Percentiles rank a stretch among this genome's conserved stretches.
These are phyloP conservation scores for Pachyrhizus erosus DNA, from an alignment of 306 rosid genomes.

Conservation along the genomic window DNA sequence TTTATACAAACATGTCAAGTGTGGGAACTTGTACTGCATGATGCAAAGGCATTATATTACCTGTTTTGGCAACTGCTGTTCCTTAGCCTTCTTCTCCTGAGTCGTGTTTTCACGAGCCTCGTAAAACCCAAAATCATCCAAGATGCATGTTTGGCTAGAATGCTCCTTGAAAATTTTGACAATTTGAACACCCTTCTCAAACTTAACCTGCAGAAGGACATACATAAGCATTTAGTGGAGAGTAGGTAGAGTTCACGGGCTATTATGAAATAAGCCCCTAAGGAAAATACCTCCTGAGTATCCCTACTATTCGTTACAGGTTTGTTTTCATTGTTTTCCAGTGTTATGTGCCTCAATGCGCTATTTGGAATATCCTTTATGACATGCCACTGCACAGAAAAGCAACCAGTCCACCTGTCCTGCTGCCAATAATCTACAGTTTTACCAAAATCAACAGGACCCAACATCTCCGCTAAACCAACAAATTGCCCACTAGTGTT, in stretches of 20 bases:
- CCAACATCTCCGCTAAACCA: conserved; percentile 65
- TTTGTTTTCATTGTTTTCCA: conserved; percentile 64
- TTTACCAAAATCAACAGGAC: conserved; percentile 57
- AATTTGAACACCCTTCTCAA: conserved; percentile 52
- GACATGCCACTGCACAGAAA: conserved; percentile 64
- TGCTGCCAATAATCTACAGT: conserved; percentile 60
- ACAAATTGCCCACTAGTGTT: conserved; percentile 66
- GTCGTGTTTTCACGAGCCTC: conserved; percentile 50
- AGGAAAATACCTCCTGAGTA: conserved; percentile 61
- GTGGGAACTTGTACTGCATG: neutral
- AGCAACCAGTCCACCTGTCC: conserved; percentile 71
- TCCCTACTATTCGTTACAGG: conserved; percentile 68
- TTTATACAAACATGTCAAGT: conserved; percentile 10
- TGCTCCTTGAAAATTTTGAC: conserved; percentile 55
- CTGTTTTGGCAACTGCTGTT: conserved; percentile 46
- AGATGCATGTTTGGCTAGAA: conserved; percentile 52
- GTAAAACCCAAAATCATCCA: conserved; percentile 65
- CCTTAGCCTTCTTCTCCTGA: conserved; percentile 52
- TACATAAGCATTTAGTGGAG: neutral
- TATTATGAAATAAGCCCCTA: conserved; percentile 20
- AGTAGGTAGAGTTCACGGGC: neutral
- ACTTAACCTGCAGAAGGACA: conserved; percentile 53
- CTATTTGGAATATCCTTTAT: conserved; percentile 61
- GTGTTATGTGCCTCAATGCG: conserved; percentile 55
- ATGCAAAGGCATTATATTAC: conserved; percentile 28